These are phyloP conservation scores for Tetrahymena elliotti DNA, from an alignment of 73 alveolate species.

Conservation along the genomic window DNA sequence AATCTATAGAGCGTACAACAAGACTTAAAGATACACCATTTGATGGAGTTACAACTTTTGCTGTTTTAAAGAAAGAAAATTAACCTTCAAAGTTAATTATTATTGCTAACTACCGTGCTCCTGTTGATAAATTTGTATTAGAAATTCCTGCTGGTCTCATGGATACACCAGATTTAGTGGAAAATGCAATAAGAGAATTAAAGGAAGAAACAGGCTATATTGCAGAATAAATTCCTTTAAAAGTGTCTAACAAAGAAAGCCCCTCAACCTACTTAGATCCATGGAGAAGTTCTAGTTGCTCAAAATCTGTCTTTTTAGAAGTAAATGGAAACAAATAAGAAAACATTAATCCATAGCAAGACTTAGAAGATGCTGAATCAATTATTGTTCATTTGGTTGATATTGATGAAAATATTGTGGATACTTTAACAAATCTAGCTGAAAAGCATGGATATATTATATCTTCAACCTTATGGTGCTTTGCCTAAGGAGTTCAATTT, in stretches of 20 bases:
- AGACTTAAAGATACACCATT: background rate
- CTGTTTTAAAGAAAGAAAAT: background rate
- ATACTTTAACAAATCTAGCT: background rate
- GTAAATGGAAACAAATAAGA: background rate
- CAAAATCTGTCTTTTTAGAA: background rate
- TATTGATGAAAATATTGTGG: background rate
- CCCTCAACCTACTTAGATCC: background rate
- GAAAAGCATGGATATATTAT: background rate
- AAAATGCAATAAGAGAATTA: background rate
- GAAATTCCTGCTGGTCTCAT: background rate
- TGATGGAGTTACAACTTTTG: background rate
- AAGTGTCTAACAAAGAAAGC: background rate
- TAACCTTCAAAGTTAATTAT: background rate
- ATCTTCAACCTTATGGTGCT: background rate
- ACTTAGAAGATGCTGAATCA: background rate
- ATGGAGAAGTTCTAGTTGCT: background rate
- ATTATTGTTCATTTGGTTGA: background rate
- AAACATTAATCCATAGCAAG: background rate
- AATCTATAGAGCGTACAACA: background rate
- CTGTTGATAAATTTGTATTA: background rate
- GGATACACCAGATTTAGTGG: background rate
- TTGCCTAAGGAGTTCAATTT: background rate
- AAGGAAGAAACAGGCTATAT: background rate
- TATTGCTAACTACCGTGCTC: background rate
- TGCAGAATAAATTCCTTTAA: background rate